Base-by-base conservation (phyloP, 805 yeast genomes). In the Cyberlindnera amylophila region DNA sequence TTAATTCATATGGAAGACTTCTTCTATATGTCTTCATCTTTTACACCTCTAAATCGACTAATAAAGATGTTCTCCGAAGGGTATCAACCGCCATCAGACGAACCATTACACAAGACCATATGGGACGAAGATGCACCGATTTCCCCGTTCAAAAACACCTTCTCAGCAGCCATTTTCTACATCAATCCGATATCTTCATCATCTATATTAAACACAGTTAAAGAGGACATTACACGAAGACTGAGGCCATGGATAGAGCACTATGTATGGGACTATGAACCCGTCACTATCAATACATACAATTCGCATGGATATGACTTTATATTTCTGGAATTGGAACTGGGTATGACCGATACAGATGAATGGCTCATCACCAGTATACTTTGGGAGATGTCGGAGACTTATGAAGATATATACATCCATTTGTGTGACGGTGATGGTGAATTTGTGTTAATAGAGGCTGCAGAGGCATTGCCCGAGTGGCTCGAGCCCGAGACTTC, bases 361-460 rank as follows among this genome's bases (percentile, higher is more conserved):
- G 74, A 72, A 42, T 62, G 71, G 59, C 53, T 80, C 6, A 47
- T 77, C 4, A 55, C 71, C 1, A 56, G 63, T 6, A 38, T 78
- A 1, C 52, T 79, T 6, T 62, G 58, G 44, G 57, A 65, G 4
- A 62, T 75, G 39, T 62, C 73, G 4, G 49, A 27, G 18, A 48
- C 61, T 2, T 47, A 50, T 41, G 62, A 50, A 38, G 71, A 68
- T 42, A 39, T 75, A 3, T 75, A 63, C 52, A 65, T 77, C 4
- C 74, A 70, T 31, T 46, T 66, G 2, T 63, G 66, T 45, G 86
- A 80, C 51, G 67, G 71, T 2, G 82, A 76, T 35, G 77, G 81
- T 7, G 87, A 82, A 44, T 71, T 74, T 35, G 38, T 80, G 9
- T 54, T 81, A 34, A 67, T 74, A 8, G 81, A 77, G 46, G 68